Conservation (phyloP, 495 filamentous ascomycete genomes). For the Tuber melanosporum region DNA sequence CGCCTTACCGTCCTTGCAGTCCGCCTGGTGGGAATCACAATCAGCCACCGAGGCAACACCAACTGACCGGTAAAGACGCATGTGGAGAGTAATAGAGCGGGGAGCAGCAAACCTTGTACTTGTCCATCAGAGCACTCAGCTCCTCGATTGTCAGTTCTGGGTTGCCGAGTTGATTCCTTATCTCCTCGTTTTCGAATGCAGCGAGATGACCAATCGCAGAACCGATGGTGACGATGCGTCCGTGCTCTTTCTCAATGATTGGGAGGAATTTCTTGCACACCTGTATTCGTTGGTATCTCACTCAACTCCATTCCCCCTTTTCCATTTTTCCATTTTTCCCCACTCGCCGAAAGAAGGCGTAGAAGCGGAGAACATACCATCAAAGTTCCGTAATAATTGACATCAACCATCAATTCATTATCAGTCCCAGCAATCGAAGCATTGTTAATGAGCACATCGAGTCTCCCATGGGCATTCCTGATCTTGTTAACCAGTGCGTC, state of each 20-base stretch:
- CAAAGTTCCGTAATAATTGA: conserved; percentile 23
- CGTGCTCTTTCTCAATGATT: conserved; percentile 4
- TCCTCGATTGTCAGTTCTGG: conserved; percentile 7
- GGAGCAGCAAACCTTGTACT: conserved; percentile 10
- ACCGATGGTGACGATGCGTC: conserved; percentile 13
- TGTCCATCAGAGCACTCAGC: conserved; percentile 13
- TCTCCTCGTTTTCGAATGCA: conserved; percentile 10
- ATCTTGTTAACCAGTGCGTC: conserved; percentile 36
- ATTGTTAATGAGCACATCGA: conserved; percentile 26
- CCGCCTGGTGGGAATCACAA: background rate
- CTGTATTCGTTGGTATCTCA: background rate
- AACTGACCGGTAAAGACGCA: background rate
- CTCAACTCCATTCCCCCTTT: background rate
- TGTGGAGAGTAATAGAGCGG: background rate
- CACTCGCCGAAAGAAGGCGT: background rate
- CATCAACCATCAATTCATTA: conserved; percentile 11
- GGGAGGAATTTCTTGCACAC: conserved; percentile 21
- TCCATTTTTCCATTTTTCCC: background rate
- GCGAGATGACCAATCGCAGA: conserved; percentile 6
- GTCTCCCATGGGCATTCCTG: conserved; percentile 25
- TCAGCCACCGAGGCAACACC: background rate
- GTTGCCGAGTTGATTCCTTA: conserved; percentile 7
- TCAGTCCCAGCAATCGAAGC: conserved; percentile 4
- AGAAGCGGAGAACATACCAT: conserved; percentile 8
- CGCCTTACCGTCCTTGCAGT: conserved; percentile 2